Conservation (phyloP, 2,329 filamentous ascomycete species). For the Tolypocladium endophyticum region DNA sequence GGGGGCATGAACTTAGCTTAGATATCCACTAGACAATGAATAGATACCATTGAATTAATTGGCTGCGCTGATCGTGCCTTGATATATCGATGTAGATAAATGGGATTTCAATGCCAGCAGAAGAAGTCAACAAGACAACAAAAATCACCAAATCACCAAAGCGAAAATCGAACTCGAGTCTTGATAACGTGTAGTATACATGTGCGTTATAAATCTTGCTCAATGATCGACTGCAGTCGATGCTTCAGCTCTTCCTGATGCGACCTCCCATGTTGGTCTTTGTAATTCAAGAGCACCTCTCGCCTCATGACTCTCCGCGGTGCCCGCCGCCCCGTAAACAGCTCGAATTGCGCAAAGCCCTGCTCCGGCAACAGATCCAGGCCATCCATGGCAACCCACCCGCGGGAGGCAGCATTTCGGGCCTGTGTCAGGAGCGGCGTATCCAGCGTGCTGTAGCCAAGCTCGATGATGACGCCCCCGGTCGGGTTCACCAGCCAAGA, state of each 20-base stretch:
- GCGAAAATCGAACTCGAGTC: background rate
- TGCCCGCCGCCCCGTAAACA: slow-evolving; percentile 55
- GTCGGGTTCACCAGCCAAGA: slow-evolving; percentile 63
- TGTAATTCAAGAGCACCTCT: slow-evolving; percentile 43
- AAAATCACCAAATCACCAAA: too few relatives aligned
- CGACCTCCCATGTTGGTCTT: slow-evolving; percentile 27
- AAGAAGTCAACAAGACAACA: background rate
- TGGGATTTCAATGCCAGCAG: background rate
- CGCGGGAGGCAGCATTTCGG: slow-evolving; percentile 42
- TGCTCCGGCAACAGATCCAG: slow-evolving; percentile 69
- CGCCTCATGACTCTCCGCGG: slow-evolving; percentile 57
- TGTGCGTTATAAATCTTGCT: slow-evolving; percentile 9
- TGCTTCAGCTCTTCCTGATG: slow-evolving; percentile 28
- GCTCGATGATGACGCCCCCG: slow-evolving; percentile 66
- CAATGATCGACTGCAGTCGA: slow-evolving; percentile 14
- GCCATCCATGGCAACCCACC: slow-evolving; percentile 69
- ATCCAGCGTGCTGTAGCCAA: slow-evolving; percentile 63
- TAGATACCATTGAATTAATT: background rate
- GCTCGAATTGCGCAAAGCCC: slow-evolving; percentile 71
- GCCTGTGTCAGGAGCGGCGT: slow-evolving; percentile 63
- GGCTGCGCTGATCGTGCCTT: background rate
- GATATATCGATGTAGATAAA: background rate
- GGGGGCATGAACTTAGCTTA: background rate
- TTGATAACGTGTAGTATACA: background rate
- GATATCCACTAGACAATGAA: background rate